These are phyloP conservation scores for Penicillium paradoxum DNA, from an alignment of 495 filamentous ascomycete species.

Conservation along the genomic window DNA sequence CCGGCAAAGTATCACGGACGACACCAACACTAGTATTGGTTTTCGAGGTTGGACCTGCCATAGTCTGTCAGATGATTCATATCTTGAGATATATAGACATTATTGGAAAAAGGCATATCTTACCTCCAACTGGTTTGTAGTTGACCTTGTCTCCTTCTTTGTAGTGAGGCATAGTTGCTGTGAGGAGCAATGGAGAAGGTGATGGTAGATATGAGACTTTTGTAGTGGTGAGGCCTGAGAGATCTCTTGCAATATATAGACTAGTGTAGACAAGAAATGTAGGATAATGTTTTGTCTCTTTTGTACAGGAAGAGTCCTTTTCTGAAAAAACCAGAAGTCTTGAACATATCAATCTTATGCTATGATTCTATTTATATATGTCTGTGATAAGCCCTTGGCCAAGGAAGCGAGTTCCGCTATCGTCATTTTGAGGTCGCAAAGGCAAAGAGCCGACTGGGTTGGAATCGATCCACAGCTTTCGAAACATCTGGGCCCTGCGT, in stretches of 20 bases:
- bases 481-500: not conserved
- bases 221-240: not conserved
- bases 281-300: not conserved
- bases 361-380: not conserved
- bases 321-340: not conserved
- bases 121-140: slow-evolving; percentile 36
- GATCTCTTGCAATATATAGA: not conserved
- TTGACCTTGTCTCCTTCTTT: slow-evolving; percentile 25
- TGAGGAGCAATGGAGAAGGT: not conserved
- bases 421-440: slow-evolving; percentile 6
- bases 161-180: slow-evolving; percentile 23
- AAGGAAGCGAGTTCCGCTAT: not conserved
- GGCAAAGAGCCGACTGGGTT: slow-evolving; percentile 1
- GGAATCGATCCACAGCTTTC: slow-evolving; percentile 6
- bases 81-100: not conserved
- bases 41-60: slow-evolving; percentile 25
- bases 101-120: no score
- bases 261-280: not conserved
- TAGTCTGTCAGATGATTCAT: not conserved
- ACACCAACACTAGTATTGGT: slow-evolving; percentile 26
- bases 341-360: not conserved
- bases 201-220: not conserved
- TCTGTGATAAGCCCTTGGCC: not conserved
- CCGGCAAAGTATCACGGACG: slow-evolving; percentile 25
- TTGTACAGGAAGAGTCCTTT: not conserved